Evolutionary conservation across 441 rosid genomes (phyloP), one percentile per base, ranked within the genome.

Genomic region (Euphorbia corollata): DNA sequence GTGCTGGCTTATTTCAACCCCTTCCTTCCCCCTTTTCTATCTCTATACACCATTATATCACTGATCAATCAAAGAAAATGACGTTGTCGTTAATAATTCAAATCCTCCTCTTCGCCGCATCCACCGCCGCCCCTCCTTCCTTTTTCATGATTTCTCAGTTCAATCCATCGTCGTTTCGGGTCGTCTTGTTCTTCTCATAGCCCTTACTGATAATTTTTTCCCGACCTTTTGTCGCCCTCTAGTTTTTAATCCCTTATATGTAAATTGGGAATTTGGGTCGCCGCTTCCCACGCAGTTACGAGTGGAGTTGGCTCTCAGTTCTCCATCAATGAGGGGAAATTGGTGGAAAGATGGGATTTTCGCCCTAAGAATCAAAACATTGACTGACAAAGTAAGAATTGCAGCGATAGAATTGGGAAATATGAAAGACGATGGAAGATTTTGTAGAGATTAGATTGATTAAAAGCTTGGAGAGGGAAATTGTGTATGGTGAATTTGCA

Each of bases 231-330:
- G 82, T 15, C 78, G 70, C 5, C 92, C 89, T 0, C 74, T 85
- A 19, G 24, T 87, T 47, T 85, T 87, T 70, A 61, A 77, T 32
- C 87, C 87, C 0, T 7, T 64, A 2, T 5, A 65, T 19, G 18
- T 69, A 0, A 47, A 18, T 2, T 87, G 92, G 92, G 0, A 45
- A 53, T 68, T 57, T 22, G 92, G 92, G 13, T 86, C 92, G 0
- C 72, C 68, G 0, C 73, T 85, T 47, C n/a, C 67, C 16, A 64
- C 79, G 6, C 83, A n/a, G 79, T 84, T 0, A 85, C 83, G 0
- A 82, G 89, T 71, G 92, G 92, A 20, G 73, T 87, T 22, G 87
- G 92, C 1, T 79, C 83, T 1, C 82, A 77, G 0, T 87, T 77
- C 82, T 79, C 78, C 58, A 11, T 54, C 2, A 81, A 78, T 20